phyloP scores from a whole-genome alignment of 768 basidiomycete genomes.

The Gautieria morchelliformis region DNA sequence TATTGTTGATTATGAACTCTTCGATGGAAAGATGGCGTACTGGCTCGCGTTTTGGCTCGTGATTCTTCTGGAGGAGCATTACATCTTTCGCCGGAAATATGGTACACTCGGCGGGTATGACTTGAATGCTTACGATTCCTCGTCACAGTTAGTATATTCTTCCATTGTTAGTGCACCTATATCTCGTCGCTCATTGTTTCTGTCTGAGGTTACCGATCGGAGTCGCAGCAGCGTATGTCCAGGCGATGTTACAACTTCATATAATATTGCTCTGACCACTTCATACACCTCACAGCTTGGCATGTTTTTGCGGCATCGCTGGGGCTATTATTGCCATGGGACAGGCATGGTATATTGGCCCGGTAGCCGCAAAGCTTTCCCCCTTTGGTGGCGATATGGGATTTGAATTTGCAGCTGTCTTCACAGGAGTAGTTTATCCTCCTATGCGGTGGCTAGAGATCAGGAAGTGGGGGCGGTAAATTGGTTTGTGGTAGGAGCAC shows the following conservation, averaged over 20 bases:
- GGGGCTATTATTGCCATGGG: slow-evolving; percentile 47
- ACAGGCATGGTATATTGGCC: slow-evolving; percentile 43
- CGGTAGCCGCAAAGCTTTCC: slow-evolving; percentile 34
- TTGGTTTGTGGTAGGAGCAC: no score
- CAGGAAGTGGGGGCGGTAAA: slow-evolving; percentile 14
- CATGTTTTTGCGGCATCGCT: slow-evolving; percentile 35
- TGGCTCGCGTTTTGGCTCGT: slow-evolving; percentile 40
- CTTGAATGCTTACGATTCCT: slow-evolving; percentile 37
- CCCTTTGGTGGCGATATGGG: slow-evolving; percentile 43
- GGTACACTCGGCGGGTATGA: slow-evolving; percentile 42
- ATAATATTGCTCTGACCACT: background rate
- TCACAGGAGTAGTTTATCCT: slow-evolving; percentile 37
- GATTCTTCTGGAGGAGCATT: slow-evolving; percentile 37
- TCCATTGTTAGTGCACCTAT: background rate
- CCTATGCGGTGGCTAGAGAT: slow-evolving; percentile 42
- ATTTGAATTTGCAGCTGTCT: slow-evolving; percentile 41
- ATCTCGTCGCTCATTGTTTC: background rate
- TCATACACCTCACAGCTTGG: slow-evolving; percentile 14
- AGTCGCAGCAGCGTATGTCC: slow-evolving; percentile 30
- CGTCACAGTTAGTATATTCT: slow-evolving; percentile 21
- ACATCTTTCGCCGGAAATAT: slow-evolving; percentile 30
- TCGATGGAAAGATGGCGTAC: slow-evolving; percentile 31
- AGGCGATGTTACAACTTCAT: background rate
- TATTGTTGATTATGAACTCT: slow-evolving; percentile 19
- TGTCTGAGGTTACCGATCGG: slow-evolving; percentile 36